Evolutionary conservation across 2,329 filamentous ascomycete species (phyloP).

Genomic region (Alternaria arbusti): DNA sequence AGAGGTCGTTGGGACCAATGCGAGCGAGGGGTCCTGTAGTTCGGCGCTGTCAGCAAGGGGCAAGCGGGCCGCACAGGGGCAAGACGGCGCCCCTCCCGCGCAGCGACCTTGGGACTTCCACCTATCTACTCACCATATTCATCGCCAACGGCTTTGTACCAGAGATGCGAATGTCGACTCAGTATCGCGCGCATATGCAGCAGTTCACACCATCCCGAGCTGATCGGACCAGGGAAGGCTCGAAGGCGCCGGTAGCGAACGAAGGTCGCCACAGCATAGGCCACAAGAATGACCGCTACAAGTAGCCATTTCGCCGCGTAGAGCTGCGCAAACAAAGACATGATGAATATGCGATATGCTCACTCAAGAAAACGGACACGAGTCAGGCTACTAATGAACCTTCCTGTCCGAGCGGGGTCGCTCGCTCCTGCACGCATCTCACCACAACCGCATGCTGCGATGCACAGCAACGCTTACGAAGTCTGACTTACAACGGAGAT

Average conservation of each 20-base stretch:
- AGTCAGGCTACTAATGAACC: background rate
- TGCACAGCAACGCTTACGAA: background rate
- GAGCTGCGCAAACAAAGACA: constrained; percentile 13
- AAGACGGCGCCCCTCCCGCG: background rate
- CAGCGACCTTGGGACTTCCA: background rate
- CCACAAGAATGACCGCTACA: background rate
- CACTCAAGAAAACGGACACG: background rate
- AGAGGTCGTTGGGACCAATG: constrained; percentile 55
- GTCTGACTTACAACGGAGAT: background rate
- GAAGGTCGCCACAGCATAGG: constrained; percentile 18
- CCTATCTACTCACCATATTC: constrained; percentile 28
- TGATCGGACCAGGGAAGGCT: constrained; percentile 29
- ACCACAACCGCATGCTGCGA: background rate
- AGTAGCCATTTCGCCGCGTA: constrained; percentile 18
- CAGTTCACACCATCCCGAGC: constrained; percentile 31
- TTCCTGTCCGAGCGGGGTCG: background rate
- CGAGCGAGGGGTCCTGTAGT: constrained; percentile 48
- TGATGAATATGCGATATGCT: background rate
- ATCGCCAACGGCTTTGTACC: constrained; percentile 28
- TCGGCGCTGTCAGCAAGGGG: background rate
- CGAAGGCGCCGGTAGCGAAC: constrained; percentile 23
- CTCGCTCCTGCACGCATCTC: background rate
- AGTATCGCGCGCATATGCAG: constrained; percentile 27
- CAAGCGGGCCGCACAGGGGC: background rate
- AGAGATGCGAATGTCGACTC: constrained; percentile 19